phyloP scores from a whole-genome alignment of 495 filamentous ascomycete species.

The Daldinia bambusicola region DNA sequence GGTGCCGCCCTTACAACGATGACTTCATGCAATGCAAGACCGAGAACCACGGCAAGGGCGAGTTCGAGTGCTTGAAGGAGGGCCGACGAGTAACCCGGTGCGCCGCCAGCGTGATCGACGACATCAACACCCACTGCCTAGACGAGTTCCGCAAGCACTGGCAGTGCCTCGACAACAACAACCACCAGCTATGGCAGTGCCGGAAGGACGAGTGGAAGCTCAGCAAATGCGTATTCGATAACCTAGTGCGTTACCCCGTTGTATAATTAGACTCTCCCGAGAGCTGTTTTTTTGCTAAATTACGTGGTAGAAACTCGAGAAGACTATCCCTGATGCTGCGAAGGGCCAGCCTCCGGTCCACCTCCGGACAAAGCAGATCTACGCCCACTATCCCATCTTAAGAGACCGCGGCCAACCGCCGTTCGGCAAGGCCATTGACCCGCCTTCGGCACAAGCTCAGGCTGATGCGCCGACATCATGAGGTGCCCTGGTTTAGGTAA shows the following conservation, averaged over 20 bases:
- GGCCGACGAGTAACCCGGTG: conserved; percentile 95
- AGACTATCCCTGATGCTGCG: conserved; percentile 86
- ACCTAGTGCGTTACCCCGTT: conserved; percentile 77
- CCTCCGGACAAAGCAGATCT: conserved; percentile 80
- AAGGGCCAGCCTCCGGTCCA: conserved; percentile 83
- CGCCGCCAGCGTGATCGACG: conserved; percentile 93
- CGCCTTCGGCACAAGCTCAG: conserved; percentile 46
- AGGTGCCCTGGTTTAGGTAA: not conserved
- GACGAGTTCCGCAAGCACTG: conserved; percentile 91
- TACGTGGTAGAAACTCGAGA: conserved; percentile 79
- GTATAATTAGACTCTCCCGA: not conserved
- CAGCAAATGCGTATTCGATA: conserved; percentile 94
- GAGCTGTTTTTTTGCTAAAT: conserved; percentile 24
- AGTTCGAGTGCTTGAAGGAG: conserved; percentile 95
- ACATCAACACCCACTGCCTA: conserved; percentile 95
- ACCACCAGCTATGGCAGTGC: conserved; percentile 96
- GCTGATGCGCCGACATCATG: conserved; percentile 43
- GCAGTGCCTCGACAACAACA: conserved; percentile 96
- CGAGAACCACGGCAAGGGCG: conserved; percentile 84
- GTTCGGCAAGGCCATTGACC: conserved; percentile 52
- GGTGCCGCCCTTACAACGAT: conserved; percentile 95
- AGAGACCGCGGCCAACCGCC: conserved; percentile 46
- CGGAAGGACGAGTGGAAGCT: conserved; percentile 79
- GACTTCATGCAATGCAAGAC: conserved; percentile 99
- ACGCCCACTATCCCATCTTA: conserved; percentile 64